Evolutionary conservation across 192 early-diverging fungal species (phyloP), one percentile per base, ranked within the genome.

Genomic region (Funneliformis geosporum): DNA sequence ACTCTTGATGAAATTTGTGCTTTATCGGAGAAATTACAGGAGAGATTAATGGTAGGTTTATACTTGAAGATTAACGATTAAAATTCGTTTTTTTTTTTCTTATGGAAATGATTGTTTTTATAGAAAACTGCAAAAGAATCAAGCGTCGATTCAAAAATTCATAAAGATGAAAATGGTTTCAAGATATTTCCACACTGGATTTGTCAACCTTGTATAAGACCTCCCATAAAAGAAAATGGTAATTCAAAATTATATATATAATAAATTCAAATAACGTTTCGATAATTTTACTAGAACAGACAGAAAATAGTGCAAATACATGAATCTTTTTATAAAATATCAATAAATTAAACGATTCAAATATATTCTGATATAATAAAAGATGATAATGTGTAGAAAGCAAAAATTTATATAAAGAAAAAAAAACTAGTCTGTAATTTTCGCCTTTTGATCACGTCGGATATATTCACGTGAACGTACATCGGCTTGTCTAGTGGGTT

Each of bases 401-500:
- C 33, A 33, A 33, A 33, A 33, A 2, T 33, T 33, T 2, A 33
- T 2, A 33, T 2, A 33, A 33, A 33, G 0, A 33, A 33, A 33
- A 33, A 33, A 33, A 33, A 33, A 0, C 33, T 33, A 33, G 0
- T 33, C 0, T 0, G 33, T 33, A 33, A 33, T 33, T 33, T 33
- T 33, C 33, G 33, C 33, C 33, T 33, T 33, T 33, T 33, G 33
- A 33, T 6, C 16, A 0, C 21, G 16, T 55, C 50, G 18, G 18
- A 93, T 86, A 71, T 85, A 89, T 66, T 84, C 82, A 40, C 93
- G 62, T 39, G 90, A 90, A 55, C 85, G 76, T 65, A 85, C 55
- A 85, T 98, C 97, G n/a, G 96, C 97, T 50, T 88, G 83, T 8
- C 96, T 90, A 75, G 98, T 95, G 7, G 97, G 97, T 81, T 98